A percentile compares a stretch with the other conserved stretches of the same genome.
phyloP scores from a whole-genome alignment of 2,329 filamentous ascomycete species.

The Davidsoniella virescens region DNA sequence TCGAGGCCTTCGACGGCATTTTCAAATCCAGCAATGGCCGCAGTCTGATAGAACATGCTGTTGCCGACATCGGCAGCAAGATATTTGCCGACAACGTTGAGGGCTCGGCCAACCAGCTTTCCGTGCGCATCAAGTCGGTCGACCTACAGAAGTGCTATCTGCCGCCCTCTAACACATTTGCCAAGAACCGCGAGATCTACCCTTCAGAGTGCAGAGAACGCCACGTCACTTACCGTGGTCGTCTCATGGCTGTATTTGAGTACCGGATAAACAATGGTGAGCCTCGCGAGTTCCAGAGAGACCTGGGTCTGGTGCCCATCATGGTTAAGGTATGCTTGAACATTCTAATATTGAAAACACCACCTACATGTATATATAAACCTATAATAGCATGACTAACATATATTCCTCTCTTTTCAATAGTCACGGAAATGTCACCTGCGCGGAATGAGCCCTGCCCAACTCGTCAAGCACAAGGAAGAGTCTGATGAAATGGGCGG shows the following conservation, averaged over 20 bases:
- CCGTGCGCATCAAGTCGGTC: constrained; percentile 64
- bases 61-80: constrained; percentile 83
- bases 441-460: constrained; percentile 65
- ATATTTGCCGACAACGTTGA: constrained; percentile 60
- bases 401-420: not conserved
- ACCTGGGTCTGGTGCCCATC: constrained; percentile 77
- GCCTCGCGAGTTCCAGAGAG: constrained; percentile 64
- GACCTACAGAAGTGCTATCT: constrained; percentile 69
- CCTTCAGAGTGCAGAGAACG: constrained; percentile 90
- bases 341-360: not conserved
- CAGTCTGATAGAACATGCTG: constrained; percentile 47
- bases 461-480: constrained; percentile 75
- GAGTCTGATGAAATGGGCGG: constrained; percentile 92
- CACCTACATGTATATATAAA: not conserved
- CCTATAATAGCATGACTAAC: constrained; percentile 2
- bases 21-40: constrained; percentile 29
- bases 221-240: constrained; percentile 79
- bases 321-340: constrained; percentile 64
- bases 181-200: constrained; percentile 68
- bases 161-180: constrained; percentile 69
- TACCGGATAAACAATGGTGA: constrained; percentile 79
- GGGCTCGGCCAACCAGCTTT: constrained; percentile 54
- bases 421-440: constrained; percentile 85
- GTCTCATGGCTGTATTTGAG: constrained; percentile 67
- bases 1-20: constrained; percentile 88